A percentile compares a stretch with the other conserved stretches of the same genome.
Conservation (phyloP, 257 asterid species). For the Scutellaria barbata region DNA sequence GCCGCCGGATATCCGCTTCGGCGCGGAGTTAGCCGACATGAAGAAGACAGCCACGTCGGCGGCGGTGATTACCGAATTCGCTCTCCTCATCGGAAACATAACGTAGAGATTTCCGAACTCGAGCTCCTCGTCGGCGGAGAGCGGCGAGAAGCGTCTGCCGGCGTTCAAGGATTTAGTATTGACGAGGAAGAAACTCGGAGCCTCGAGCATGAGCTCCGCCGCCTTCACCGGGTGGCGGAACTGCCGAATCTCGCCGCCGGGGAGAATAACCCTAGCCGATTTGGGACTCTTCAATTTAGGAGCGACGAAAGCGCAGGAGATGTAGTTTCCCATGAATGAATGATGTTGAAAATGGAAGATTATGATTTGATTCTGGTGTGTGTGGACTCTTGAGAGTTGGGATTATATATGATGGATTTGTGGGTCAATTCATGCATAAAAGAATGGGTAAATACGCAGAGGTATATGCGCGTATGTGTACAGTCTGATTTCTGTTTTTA, state of each 20-base stretch:
- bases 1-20: slow-evolving; percentile 55
- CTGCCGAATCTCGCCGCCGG: slow-evolving; percentile 64
- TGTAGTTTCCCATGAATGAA: slow-evolving; percentile 59
- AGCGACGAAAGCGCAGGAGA: slow-evolving; percentile 49
- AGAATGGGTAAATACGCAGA: not conserved
- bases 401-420: not conserved
- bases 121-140: slow-evolving; percentile 72
- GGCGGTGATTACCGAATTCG: slow-evolving; percentile 56
- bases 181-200: slow-evolving; percentile 55
- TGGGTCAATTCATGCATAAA: not conserved
- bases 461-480: slow-evolving; percentile 18
- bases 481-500: not conserved
- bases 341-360: slow-evolving; percentile 16
- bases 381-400: not conserved
- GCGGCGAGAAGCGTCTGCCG: slow-evolving; percentile 61
- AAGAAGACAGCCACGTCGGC: slow-evolving; percentile 62
- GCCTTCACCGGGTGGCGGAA: slow-evolving; percentile 63
- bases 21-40: slow-evolving; percentile 52
- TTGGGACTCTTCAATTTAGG: slow-evolving; percentile 40
- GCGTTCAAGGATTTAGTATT: slow-evolving; percentile 50
- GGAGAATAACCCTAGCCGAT: slow-evolving; percentile 63
- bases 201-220: slow-evolving; percentile 80
- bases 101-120: slow-evolving; percentile 59
- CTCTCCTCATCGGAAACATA: slow-evolving; percentile 63
- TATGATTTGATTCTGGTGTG: not conserved